Conservation (phyloP, 768 basidiomycete genomes). For the Amanita molliuscula region DNA sequence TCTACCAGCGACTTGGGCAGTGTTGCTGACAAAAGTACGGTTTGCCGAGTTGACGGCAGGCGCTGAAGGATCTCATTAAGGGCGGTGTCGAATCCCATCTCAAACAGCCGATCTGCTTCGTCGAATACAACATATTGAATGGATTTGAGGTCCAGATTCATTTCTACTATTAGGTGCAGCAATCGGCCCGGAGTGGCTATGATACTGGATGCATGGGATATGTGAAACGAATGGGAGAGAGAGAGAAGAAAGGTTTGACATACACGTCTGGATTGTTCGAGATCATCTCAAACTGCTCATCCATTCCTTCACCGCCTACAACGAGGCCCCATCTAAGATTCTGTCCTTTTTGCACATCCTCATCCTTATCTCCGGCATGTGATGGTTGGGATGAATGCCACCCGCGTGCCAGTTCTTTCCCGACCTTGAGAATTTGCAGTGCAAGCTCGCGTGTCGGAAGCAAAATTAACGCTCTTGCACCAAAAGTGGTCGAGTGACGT, state of each 20-base stretch:
- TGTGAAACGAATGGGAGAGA: conserved; percentile 3
- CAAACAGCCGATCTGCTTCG: conserved; percentile 96
- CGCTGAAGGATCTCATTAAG: conserved; percentile 87
- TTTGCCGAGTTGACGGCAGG: conserved; percentile 80
- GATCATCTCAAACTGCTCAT: conserved; percentile 95
- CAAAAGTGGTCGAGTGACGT: conserved; percentile 68
- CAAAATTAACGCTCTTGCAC: conserved; percentile 79
- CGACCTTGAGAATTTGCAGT: conserved; percentile 86
- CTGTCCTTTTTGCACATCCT: conserved; percentile 47
- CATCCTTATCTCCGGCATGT: conserved; percentile 68
- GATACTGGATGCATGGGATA: conserved; percentile 42
- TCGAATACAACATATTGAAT: conserved; percentile 92
- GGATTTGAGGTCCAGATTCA: conserved; percentile 84
- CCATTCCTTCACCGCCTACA: conserved; percentile 91
- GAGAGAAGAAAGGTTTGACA: conserved; percentile 23
- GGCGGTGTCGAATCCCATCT: conserved; percentile 93
- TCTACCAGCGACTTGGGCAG: conserved; percentile 93
- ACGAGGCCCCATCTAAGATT: conserved; percentile 83
- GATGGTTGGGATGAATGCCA: conserved; percentile 52
- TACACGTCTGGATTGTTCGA: conserved; percentile 92
- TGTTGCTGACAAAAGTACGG: conserved; percentile 92
- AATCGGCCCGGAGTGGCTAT: conserved; percentile 97
- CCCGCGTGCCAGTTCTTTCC: conserved; percentile 85
- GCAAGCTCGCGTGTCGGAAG: conserved; percentile 93
- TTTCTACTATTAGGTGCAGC: conserved; percentile 93